These are phyloP conservation scores for Penicillium diatomitis DNA, from an alignment of 495 filamentous ascomycete species.

Conservation along the genomic window DNA sequence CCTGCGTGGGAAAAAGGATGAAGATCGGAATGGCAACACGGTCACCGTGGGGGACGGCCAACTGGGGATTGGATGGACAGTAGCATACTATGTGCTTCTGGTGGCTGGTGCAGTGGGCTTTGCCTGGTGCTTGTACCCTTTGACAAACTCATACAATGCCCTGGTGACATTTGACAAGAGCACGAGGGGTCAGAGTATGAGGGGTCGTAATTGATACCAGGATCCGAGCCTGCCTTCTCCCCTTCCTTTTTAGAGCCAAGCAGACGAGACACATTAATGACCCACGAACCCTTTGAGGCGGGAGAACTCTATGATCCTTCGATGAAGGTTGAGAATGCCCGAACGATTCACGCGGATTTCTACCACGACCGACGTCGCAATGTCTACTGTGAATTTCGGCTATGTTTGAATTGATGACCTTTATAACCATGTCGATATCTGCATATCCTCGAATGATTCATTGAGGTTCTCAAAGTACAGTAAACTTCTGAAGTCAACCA, in stretches of 20 bases:
- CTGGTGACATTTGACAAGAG: constrained; percentile 28
- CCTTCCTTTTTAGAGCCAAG: neutral
- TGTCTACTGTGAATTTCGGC: no score
- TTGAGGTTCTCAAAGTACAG: no score
- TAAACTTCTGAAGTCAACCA: no score
- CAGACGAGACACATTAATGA: no score
- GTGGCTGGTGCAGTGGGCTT: constrained; percentile 63
- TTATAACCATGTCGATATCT: no score
- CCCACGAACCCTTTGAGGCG: no score
- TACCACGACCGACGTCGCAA: no score
- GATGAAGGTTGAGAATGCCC: no score
- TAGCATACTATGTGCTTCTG: constrained; percentile 68
- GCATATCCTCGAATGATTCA: no score
- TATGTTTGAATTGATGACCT: no score
- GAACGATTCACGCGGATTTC: no score
- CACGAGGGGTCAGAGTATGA: neutral
- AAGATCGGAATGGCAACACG: constrained; percentile 6
- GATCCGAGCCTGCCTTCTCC: neutral
- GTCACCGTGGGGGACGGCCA: constrained; percentile 2
- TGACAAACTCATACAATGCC: constrained; percentile 53
- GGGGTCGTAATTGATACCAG: neutral
- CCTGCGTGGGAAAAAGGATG: constrained; percentile 35
- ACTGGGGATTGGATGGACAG: constrained; percentile 52
- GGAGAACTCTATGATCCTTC: no score
- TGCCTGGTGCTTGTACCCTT: constrained; percentile 55